Evolutionary conservation across 345 rosid genomes (phyloP), one percentile per base, ranked within the genome.

Genomic region (Punica granatum): DNA sequence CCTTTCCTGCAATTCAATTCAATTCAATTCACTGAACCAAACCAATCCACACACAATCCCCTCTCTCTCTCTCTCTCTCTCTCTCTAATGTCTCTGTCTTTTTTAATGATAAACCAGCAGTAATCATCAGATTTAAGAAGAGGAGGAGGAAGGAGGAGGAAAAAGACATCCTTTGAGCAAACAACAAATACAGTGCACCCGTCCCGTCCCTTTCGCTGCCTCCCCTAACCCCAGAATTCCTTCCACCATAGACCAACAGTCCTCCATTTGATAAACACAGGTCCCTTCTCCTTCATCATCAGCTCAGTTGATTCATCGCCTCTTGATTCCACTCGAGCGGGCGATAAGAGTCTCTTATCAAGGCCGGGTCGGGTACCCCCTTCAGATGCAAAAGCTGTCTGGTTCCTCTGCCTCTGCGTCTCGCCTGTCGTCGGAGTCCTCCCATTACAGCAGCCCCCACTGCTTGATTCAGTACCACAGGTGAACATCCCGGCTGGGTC

Each of bases 11-110:
- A n/a, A n/a, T n/a, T 37, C 5, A 37, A 37, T 37, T 37, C 41
- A 21, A n/a, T 33, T 34, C 43, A 59, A 31, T 60, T 25, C 63
- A 56, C 67, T 74, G n/a, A 15, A 39, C 26, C 60, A 28, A 43
- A 18, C 28, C 67, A n/a, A n/a, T n/a, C n/a, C n/a, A n/a, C 56
- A 25, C 42, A 4, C 32, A 41, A 9, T 6, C 44, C 16, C 4
- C 33, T 48, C 65, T 64, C n/a, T 64, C 70, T 67, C 7, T 11
- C 32, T 23, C 60, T 63, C 36, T 62, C 72, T 64, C 49, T 7
- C 61, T 19, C 7, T 28, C 5, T 21, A 32, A 46, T 15, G 16
- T 10, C 46, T 0, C 26, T 4, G 37, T 30, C 64, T 68, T 11
- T 28, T 36, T 30, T 23, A 63, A 35, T 63, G 31, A 16, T 36